These are phyloP conservation scores for Albizia julibrissin DNA, from an alignment of 306 rosid species.

Conservation along the genomic window DNA sequence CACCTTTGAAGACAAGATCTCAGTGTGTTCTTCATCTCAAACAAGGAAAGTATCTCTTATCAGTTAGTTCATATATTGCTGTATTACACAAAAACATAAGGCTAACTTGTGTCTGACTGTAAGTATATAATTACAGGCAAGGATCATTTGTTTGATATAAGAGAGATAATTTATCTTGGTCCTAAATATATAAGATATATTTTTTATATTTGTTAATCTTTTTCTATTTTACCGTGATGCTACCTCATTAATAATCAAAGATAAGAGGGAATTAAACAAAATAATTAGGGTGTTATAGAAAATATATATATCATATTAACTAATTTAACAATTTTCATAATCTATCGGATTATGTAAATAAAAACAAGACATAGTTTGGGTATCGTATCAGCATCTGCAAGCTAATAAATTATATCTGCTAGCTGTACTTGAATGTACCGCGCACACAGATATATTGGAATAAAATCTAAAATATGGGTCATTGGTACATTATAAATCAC, in stretches of 20 bases:
- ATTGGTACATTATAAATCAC: too few relatives aligned
- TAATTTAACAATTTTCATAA: too few relatives aligned
- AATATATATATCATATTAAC: too few relatives aligned
- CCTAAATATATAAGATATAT: too few relatives aligned
- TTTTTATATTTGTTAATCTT: too few relatives aligned
- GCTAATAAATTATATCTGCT: background rate
- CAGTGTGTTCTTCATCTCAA: background rate
- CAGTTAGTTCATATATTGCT: background rate
- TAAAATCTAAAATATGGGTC: background rate
- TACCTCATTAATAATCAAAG: too few relatives aligned
- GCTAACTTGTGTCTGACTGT: background rate
- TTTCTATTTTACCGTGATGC: too few relatives aligned
- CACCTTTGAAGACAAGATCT: conserved; percentile 17
- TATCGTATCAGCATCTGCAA: background rate
- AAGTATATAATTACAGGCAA: background rate
- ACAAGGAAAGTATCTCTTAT: background rate
- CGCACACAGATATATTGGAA: background rate
- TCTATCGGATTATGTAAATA: too few relatives aligned
- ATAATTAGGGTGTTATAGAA: too few relatives aligned
- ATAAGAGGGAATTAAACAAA: too few relatives aligned
- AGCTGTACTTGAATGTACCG: background rate
- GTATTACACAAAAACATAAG: background rate
- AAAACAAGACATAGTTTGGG: background rate
- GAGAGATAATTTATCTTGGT: too few relatives aligned
- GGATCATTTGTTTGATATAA: background rate